Percentiles rank a stretch among this genome's conserved stretches.
Conservation (phyloP, 352 stramenopile species). For the Poterioochromonas sp. region DNA sequence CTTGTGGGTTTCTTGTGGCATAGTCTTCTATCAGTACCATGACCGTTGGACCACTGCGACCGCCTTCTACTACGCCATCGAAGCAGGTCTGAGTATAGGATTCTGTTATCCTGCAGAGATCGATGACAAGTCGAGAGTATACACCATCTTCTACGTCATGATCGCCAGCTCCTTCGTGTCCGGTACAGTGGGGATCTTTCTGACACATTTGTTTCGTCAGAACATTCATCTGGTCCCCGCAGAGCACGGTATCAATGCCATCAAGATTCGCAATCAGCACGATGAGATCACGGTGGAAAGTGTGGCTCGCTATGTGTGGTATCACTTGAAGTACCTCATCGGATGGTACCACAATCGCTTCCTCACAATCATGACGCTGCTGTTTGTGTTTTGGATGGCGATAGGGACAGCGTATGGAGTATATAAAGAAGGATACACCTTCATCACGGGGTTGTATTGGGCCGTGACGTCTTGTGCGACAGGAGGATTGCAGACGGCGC, state of each 20-base stretch:
- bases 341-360: slow-evolving; percentile 10
- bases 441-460: slow-evolving; percentile 3
- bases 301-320: not conserved
- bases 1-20: not conserved
- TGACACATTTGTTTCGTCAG: not conserved
- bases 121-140: not conserved
- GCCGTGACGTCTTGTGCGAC: not conserved
- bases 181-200: not conserved
- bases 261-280: not conserved
- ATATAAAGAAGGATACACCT: not conserved
- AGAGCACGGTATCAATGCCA: not conserved
- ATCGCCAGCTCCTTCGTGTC: not conserved
- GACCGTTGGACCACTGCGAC: not conserved
- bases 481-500: not conserved
- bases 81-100: slow-evolving; percentile 1
- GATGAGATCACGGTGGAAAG: not conserved
- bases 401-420: not conserved
- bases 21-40: slow-evolving; percentile 9
- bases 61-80: slow-evolving; percentile 3
- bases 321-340: slow-evolving; percentile 2
- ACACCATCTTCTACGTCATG: slow-evolving; percentile 13
- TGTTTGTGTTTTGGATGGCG: not conserved
- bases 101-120: slow-evolving; percentile 19
- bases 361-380: not conserved
- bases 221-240: not conserved